A percentile compares a stretch with the other conserved stretches of the same genome.
These are phyloP conservation scores for Globisporangium orthogonon DNA, from an alignment of 352 stramenopile species.

Conservation along the genomic window DNA sequence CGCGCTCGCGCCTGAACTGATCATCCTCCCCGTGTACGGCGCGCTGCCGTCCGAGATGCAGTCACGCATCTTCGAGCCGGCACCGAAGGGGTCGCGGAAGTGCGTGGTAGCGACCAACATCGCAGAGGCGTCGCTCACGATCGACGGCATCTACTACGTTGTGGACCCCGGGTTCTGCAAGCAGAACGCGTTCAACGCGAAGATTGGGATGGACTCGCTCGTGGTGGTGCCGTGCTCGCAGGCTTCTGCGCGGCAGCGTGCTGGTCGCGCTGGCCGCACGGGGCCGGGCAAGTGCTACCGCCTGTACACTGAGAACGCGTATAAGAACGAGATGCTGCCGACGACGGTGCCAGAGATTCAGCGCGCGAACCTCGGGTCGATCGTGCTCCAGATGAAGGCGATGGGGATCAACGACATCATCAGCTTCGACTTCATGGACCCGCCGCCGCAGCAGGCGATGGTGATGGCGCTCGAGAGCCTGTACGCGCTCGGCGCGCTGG, in stretches of 20 bases:
- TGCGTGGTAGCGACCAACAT: constrained; percentile 99
- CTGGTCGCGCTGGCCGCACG: constrained; percentile 96
- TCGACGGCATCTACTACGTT: constrained; percentile 97
- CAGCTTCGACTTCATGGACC: constrained; percentile 99
- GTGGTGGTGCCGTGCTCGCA: constrained; percentile 98
- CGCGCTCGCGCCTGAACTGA: constrained; percentile 94
- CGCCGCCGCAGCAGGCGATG: constrained; percentile 95
- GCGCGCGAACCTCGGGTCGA: constrained; percentile 96
- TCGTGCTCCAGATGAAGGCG: constrained; percentile 98
- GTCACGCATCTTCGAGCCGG: constrained; percentile 98
- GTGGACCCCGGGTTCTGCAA: constrained; percentile 96
- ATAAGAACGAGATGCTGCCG: constrained; percentile 96
- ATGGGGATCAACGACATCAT: constrained; percentile 99
- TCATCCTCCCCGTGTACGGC: constrained; percentile 98
- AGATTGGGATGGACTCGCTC: constrained; percentile 99
- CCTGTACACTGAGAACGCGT: constrained; percentile 98
- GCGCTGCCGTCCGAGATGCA: constrained; percentile 98
- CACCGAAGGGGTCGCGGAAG: constrained; percentile 93
- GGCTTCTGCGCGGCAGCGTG: constrained; percentile 95
- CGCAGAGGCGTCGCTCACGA: constrained; percentile 98
- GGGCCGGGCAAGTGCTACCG: constrained; percentile 99
- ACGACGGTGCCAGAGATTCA: constrained; percentile 99
- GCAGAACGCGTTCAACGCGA: constrained; percentile 99
- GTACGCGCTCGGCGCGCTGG: constrained; percentile 95
- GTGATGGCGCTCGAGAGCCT: constrained; percentile 97